Conservation (phyloP, 2,329 filamentous ascomycete genomes). For the Cladophialophora immunda region DNA sequence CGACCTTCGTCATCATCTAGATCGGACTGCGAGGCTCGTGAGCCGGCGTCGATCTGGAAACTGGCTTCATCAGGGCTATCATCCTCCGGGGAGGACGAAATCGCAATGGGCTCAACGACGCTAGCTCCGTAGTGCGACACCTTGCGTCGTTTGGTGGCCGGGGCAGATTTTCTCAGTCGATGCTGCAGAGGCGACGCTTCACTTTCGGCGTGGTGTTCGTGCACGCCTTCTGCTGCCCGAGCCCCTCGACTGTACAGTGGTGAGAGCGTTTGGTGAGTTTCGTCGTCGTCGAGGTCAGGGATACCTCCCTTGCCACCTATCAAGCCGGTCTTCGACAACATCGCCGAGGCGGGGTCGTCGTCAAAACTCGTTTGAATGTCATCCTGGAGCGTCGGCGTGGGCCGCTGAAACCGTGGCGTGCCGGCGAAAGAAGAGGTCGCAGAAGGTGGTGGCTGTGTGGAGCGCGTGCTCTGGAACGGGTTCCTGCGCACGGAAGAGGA, state of each 20-base stretch:
- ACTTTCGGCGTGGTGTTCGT: background rate
- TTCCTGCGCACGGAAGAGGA: constrained; percentile 23
- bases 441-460: constrained; percentile 22
- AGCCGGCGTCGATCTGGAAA: background rate
- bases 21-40: constrained; percentile 14
- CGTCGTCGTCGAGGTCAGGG: constrained; percentile 18
- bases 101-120: constrained; percentile 22
- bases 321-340: background rate
- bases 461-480: constrained; percentile 28
- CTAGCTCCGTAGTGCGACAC: constrained; percentile 11
- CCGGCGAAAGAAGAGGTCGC: constrained; percentile 22
- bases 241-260: constrained; percentile 2
- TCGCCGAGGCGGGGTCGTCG: constrained; percentile 22
- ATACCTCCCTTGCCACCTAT: background rate
- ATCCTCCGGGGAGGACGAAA: constrained; percentile 34
- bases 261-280: background rate
- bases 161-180: constrained; percentile 14
- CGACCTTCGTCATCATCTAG: constrained; percentile 8
- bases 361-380: constrained; percentile 37
- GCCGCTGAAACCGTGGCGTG: constrained; percentile 32
- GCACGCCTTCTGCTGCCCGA: background rate
- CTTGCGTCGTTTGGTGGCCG: constrained; percentile 33
- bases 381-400: constrained; percentile 22
- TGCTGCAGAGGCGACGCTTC: constrained; percentile 22
- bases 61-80: constrained; percentile 10